Percentiles rank a stretch among this genome's conserved stretches.
Evolutionary conservation across 345 rosid species (phyloP).

Genomic region (Pistacia atlantica): DNA sequence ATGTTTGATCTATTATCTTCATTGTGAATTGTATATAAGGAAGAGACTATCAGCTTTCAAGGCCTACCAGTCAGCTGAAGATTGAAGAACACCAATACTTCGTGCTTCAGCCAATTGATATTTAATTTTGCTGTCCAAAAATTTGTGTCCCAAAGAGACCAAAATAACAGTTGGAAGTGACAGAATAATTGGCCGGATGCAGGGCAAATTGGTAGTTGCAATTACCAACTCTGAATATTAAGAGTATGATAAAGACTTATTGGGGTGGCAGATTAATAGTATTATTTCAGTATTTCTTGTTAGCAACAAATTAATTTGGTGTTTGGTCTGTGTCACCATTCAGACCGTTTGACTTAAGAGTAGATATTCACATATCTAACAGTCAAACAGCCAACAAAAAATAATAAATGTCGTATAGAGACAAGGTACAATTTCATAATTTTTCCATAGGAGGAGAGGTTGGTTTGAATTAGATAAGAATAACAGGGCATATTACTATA

Average conservation of each 20-base stretch:
- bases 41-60: background rate
- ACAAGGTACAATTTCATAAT: background rate
- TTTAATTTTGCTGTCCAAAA: background rate
- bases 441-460: no score
- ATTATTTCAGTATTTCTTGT: background rate
- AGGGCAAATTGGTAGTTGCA: conserved; percentile 20
- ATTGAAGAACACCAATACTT: background rate
- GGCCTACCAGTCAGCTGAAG: conserved; percentile 53
- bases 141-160: background rate
- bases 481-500: no score
- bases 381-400: conserved; percentile 9
- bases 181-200: background rate
- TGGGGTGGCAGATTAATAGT: background rate
- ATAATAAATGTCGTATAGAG: background rate
- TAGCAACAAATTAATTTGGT: conserved; percentile 20
- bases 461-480: no score
- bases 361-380: conserved; percentile 20
- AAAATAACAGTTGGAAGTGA: conserved; percentile 8
- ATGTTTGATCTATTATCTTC: conserved; percentile 2
- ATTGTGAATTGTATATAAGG: conserved; percentile 20
- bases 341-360: conserved; percentile 26
- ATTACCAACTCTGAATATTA: background rate
- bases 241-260: background rate
- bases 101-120: background rate
- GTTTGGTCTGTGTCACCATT: conserved; percentile 19